A percentile compares a stretch with the other conserved stretches of the same genome.
Conservation (phyloP, 345 rosid species). For the Hibiscus mutabilis region DNA sequence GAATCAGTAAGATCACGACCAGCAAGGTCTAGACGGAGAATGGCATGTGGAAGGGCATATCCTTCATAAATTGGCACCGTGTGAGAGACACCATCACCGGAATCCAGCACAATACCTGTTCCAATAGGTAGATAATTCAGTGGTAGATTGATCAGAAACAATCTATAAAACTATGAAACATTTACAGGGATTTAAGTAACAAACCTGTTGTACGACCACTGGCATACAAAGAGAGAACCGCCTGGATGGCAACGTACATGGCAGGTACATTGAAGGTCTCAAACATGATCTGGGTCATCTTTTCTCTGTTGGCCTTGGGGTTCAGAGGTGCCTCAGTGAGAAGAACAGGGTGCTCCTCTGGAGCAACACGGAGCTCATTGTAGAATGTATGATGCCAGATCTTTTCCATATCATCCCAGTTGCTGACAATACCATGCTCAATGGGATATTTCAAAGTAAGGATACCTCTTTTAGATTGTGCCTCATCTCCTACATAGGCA, state of each 20-base stretch:
- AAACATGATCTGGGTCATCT: slow-evolving; percentile 92
- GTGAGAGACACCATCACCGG: slow-evolving; percentile 21
- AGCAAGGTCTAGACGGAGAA: slow-evolving; percentile 26
- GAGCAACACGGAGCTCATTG: slow-evolving; percentile 46
- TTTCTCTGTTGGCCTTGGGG: slow-evolving; percentile 19
- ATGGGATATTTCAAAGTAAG: slow-evolving; percentile 40
- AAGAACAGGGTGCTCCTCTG: slow-evolving; percentile 43
- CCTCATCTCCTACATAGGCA: slow-evolving; percentile 64
- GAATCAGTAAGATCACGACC: slow-evolving; percentile 38
- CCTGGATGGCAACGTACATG: slow-evolving; percentile 92
- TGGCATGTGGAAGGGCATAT: slow-evolving; percentile 20
- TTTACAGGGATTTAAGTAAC: not conserved
- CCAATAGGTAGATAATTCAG: not conserved
- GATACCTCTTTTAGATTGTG: slow-evolving; percentile 44
- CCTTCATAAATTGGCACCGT: slow-evolving; percentile 22
- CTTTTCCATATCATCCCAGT: slow-evolving; percentile 77
- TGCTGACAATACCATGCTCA: slow-evolving; percentile 43
- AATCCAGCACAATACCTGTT: slow-evolving; percentile 17
- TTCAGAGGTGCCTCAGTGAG: slow-evolving; percentile 40
- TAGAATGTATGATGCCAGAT: slow-evolving; percentile 97
- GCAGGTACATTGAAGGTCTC: slow-evolving; percentile 91
- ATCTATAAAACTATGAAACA: not conserved
- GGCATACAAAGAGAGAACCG: slow-evolving; percentile 38
- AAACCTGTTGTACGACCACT: slow-evolving; percentile 21
- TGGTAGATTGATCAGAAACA: not conserved